phyloP scores from a whole-genome alignment of 306 rosid species.

The Vachellia collinsii region DNA sequence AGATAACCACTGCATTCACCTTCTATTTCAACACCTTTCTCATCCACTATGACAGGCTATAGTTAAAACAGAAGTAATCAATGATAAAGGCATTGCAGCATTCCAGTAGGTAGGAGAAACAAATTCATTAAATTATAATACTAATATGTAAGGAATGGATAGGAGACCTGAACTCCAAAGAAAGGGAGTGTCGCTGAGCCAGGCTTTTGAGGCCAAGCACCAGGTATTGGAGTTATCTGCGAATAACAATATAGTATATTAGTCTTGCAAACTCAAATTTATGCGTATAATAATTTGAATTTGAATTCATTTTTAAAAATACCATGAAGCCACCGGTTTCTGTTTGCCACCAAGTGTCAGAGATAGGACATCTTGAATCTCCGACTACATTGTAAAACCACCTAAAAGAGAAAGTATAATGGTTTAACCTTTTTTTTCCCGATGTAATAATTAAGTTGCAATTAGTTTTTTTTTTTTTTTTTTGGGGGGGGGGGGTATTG shows the following conservation, averaged over 20 bases:
- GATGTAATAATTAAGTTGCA: neutral
- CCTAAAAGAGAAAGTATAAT: slow-evolving; percentile 51
- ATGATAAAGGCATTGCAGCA: slow-evolving; percentile 27
- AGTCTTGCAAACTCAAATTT: slow-evolving; percentile 20
- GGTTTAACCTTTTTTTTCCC: slow-evolving; percentile 9
- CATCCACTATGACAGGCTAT: slow-evolving; percentile 92
- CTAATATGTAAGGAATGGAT: slow-evolving; percentile 14
- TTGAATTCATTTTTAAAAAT: slow-evolving; percentile 9
- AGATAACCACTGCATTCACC: slow-evolving; percentile 95
- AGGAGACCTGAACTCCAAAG: slow-evolving; percentile 91
- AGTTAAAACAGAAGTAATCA: slow-evolving; percentile 38
- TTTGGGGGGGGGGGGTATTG: neutral
- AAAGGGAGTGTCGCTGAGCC: slow-evolving; percentile 99
- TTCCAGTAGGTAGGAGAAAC: slow-evolving; percentile 9
- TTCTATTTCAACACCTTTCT: slow-evolving; percentile 88
- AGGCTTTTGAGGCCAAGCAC: slow-evolving; percentile 99
- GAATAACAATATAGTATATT: slow-evolving; percentile 33
- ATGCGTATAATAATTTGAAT: neutral
- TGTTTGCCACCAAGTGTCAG: slow-evolving; percentile 99
- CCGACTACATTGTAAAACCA: slow-evolving; percentile 96
- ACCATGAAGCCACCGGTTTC: slow-evolving; percentile 99
- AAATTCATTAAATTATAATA: slow-evolving; percentile 29
- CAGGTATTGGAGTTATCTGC: slow-evolving; percentile 96
- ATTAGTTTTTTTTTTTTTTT: neutral
- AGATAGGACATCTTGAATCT: slow-evolving; percentile 93